Base-by-base conservation (phyloP, 208 protist species). In the Leishmania aethiopica region DNA sequence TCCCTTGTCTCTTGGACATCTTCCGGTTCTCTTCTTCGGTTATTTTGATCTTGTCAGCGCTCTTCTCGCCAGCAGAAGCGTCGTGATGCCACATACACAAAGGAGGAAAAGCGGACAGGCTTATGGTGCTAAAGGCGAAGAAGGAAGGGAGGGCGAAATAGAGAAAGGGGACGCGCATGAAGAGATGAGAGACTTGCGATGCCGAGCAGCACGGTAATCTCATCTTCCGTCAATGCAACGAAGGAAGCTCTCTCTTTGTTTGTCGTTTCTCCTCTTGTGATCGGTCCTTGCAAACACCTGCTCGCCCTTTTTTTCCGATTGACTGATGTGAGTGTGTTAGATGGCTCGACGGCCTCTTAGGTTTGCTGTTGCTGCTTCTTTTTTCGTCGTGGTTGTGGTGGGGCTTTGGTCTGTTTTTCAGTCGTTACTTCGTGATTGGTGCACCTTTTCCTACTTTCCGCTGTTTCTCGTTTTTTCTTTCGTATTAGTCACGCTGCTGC, bases 1-100 rank as follows among this genome's bases (percentile, higher is more conserved):
- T 76, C 77, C 67, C 45, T 83, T 80, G 32, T 57, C 53, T 55
- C 17, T 75, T 69, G 55, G 64, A 49, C 17, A 81, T 22, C 59
- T 71, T 78, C 57, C 69, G 75, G 71, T 62, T 74, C 42, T 32
- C 28, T 28, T 64, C n/a, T 13, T 74, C 15, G 25, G 40, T 7
- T 40, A 10, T 32, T 40, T 74, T 74, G 69, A 51, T 74, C 28
- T 45, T 22, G 40, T 11, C n/a, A 74, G 42, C 42, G 3, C 25
- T 42, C 19, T 40, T 25, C 35, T 74, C 40, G 3, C 19, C 35
- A 28, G 19, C 35, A 2, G 59, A 32, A 35, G 59, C n/a, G 6
- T 64, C 25, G 28, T 64, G 59, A 32, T 2, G 13, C 51, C 22
- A 28, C 59, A 35, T 28, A 17, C 28, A 47, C 40, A 15, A 28